These are phyloP conservation scores for Aspergillus fumigatus DNA, from an alignment of 2,329 filamentous ascomycete genomes.

Conservation along the genomic window DNA sequence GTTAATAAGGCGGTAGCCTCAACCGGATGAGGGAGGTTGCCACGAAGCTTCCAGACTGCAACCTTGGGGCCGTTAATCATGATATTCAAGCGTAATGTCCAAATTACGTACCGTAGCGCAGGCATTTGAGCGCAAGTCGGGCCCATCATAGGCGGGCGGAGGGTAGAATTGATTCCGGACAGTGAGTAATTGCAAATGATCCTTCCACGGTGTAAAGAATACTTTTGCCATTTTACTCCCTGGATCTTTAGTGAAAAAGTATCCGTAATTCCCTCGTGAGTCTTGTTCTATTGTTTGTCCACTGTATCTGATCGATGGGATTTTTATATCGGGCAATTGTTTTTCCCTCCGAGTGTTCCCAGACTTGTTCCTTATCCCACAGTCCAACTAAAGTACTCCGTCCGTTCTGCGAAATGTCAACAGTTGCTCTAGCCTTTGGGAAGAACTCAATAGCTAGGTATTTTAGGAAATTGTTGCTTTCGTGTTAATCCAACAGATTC, in stretches of 20 bases:
- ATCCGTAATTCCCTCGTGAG: neutral
- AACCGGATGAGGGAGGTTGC: conserved; percentile 43
- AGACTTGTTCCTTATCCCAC: too few relatives aligned
- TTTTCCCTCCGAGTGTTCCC: conserved; percentile 10
- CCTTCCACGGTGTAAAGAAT: conserved; percentile 41
- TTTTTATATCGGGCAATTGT: conserved; percentile 18
- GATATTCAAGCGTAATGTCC: neutral
- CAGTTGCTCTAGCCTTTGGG: neutral
- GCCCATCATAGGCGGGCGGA: conserved; percentile 24
- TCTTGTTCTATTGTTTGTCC: neutral
- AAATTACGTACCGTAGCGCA: conserved; percentile 35
- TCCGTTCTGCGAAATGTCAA: too few relatives aligned
- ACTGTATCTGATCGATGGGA: conserved; percentile 2
- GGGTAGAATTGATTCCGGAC: conserved; percentile 40
- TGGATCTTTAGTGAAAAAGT: neutral
- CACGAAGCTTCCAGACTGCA: conserved; percentile 42
- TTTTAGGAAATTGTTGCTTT: neutral
- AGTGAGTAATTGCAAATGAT: conserved; percentile 31
- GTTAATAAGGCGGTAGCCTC: conserved; percentile 44
- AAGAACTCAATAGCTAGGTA: neutral
- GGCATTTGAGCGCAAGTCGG: conserved; percentile 36
- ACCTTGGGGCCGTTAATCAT: conserved; percentile 26
- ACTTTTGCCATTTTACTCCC: conserved; percentile 34
- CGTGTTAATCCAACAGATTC: too few relatives aligned
- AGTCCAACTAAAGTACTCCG: too few relatives aligned